phyloP scores from a whole-genome alignment of 768 basidiomycete species.

The Clitopilus hobsonii region DNA sequence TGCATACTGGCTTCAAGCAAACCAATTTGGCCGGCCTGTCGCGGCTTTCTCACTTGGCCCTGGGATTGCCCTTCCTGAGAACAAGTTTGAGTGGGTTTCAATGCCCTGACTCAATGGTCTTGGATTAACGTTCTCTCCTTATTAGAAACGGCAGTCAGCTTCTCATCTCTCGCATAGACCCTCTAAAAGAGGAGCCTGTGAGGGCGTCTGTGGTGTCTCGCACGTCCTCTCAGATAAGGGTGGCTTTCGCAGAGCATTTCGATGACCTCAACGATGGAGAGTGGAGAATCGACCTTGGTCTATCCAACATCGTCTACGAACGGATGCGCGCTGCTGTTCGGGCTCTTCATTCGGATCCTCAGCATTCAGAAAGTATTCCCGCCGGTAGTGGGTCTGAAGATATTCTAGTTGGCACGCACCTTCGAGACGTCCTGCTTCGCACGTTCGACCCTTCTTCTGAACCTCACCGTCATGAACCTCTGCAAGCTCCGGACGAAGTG shows the following conservation, averaged over 20 bases:
- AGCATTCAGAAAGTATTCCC: slow-evolving; percentile 27
- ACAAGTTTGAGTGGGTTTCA: slow-evolving; percentile 63
- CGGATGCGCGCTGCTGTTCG: slow-evolving; percentile 68
- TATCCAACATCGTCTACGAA: slow-evolving; percentile 58
- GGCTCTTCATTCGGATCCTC: slow-evolving; percentile 51
- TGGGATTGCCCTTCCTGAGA: slow-evolving; percentile 55
- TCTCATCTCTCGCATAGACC: slow-evolving; percentile 59
- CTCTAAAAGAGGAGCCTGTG: slow-evolving; percentile 47
- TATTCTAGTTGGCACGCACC: slow-evolving; percentile 63
- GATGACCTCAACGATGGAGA: slow-evolving; percentile 35
- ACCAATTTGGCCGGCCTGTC: slow-evolving; percentile 58
- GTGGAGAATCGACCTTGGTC: slow-evolving; percentile 72
- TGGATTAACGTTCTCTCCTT: too few species aligned
- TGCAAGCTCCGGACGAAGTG: slow-evolving; percentile 36
- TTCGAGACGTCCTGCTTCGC: slow-evolving; percentile 67
- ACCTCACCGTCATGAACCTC: slow-evolving; percentile 23
- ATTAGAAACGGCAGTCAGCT: slow-evolving; percentile 72
- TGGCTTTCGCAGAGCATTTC: slow-evolving; percentile 50
- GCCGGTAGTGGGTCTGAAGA: slow-evolving; percentile 34
- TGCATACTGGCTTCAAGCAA: slow-evolving; percentile 66
- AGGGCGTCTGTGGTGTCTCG: slow-evolving; percentile 52
- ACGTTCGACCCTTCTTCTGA: slow-evolving; percentile 37
- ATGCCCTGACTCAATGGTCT: slow-evolving; percentile 2
- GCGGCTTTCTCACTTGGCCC: slow-evolving; percentile 65
- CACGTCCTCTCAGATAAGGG: slow-evolving; percentile 46